phyloP scores from a whole-genome alignment of 2,329 filamentous ascomycete species.

The Elsinoe perseae region DNA sequence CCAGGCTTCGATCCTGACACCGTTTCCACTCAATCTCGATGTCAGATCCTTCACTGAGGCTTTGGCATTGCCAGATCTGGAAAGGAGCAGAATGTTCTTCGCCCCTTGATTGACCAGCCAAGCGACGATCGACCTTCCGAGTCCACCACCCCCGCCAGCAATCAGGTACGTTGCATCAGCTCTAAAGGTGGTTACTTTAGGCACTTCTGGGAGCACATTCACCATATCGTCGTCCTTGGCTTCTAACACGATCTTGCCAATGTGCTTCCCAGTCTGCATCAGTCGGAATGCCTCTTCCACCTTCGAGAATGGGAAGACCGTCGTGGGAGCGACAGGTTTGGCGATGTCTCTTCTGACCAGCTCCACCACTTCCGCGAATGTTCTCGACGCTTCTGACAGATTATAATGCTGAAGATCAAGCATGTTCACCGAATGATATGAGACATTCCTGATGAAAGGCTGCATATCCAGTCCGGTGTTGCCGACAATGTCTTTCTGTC shows the following conservation, averaged over 20 bases:
- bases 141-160: conserved; percentile 23
- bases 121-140: conserved; percentile 20
- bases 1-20: background rate
- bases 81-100: conserved; percentile 19
- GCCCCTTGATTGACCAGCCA: conserved; percentile 22
- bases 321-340: conserved; percentile 19
- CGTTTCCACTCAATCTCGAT: conserved; percentile 7
- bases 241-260: conserved; percentile 22
- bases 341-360: conserved; percentile 19
- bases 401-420: background rate
- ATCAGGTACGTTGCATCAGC: conserved; percentile 20
- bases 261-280: conserved; percentile 21
- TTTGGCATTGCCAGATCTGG: conserved; percentile 15
- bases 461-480: conserved; percentile 20
- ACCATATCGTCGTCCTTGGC: background rate
- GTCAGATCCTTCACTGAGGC: conserved; percentile 10
- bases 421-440: conserved; percentile 18
- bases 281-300: conserved; percentile 20
- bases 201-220: background rate
- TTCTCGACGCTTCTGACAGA: conserved; percentile 17
- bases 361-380: conserved; percentile 19
- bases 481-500: conserved; percentile 20
- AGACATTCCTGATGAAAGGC: conserved; percentile 17
- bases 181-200: background rate
- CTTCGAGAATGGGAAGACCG: conserved; percentile 19